Conservation (phyloP, 441 rosid genomes). For the Arabidopsis hybrid region DNA sequence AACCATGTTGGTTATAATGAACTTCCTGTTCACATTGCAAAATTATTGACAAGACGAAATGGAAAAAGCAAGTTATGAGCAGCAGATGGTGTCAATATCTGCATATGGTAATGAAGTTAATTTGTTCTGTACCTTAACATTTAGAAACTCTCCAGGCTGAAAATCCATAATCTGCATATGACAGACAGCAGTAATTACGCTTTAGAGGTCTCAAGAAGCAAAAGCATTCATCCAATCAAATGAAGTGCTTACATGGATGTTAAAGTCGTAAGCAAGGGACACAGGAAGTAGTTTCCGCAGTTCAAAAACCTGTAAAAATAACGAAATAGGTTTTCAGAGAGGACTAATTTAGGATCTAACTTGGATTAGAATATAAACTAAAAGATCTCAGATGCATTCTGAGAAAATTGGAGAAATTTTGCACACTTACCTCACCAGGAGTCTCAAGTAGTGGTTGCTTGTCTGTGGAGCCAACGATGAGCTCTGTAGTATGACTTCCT, state of each 20-base stretch:
- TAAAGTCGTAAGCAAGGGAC: conserved; percentile 76
- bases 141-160: conserved; percentile 91
- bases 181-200: conserved; percentile 4
- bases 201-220: conserved; percentile 24
- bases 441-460: conserved; percentile 89
- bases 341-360: neutral
- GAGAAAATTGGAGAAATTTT: conserved; percentile 17
- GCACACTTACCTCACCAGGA: conserved; percentile 74
- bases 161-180: conserved; percentile 86
- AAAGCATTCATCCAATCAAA: conserved; percentile 25
- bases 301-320: conserved; percentile 69
- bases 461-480: conserved; percentile 75
- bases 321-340: conserved; percentile 14
- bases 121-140: conserved; percentile 70
- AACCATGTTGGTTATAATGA: conserved; percentile 93
- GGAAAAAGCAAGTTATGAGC: neutral
- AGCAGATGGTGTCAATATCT: conserved; percentile 7
- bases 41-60: conserved; percentile 5
- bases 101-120: conserved; percentile 21
- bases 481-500: conserved; percentile 63
- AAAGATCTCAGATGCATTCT: conserved; percentile 6
- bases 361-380: neutral
- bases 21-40: conserved; percentile 71
- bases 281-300: conserved; percentile 89
- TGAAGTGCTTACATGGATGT: conserved; percentile 76